These are phyloP conservation scores for Sclerotinia sclerotiorum DNA, from an alignment of 2,329 filamentous ascomycete genomes.

Conservation along the genomic window DNA sequence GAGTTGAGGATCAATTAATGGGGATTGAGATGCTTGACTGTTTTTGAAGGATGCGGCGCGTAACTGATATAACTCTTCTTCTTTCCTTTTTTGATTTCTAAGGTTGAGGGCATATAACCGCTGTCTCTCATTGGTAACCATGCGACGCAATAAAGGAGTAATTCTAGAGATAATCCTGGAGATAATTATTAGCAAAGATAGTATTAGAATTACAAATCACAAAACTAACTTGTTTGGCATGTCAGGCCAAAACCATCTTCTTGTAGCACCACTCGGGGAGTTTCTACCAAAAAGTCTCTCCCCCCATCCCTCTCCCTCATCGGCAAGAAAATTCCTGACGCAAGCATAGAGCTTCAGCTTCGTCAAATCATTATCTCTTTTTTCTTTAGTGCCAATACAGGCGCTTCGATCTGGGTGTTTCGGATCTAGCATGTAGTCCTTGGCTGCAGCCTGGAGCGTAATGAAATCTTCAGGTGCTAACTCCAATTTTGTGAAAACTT, in stretches of 20 bases:
- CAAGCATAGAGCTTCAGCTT: slow-evolving; percentile 38
- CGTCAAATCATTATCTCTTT: slow-evolving; percentile 34
- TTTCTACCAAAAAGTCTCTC: slow-evolving; percentile 34
- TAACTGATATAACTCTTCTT: slow-evolving; percentile 12
- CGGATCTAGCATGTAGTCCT: slow-evolving; percentile 39
- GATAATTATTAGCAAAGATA: slow-evolving; percentile 25
- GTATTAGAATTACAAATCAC: not conserved
- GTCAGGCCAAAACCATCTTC: slow-evolving; percentile 39
- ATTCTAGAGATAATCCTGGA: slow-evolving; percentile 35
- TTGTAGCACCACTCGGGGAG: slow-evolving; percentile 24
- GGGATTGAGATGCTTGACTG: not conserved
- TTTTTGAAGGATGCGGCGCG: not conserved
- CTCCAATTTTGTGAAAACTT: slow-evolving; percentile 36
- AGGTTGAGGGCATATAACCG: slow-evolving; percentile 36
- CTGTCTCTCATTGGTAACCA: slow-evolving; percentile 42
- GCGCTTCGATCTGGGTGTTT: slow-evolving; percentile 37
- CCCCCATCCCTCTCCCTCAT: slow-evolving; percentile 38
- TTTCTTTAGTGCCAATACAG: slow-evolving; percentile 34
- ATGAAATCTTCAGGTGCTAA: slow-evolving; percentile 37
- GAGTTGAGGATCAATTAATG: not conserved
- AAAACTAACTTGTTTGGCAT: slow-evolving; percentile 36
- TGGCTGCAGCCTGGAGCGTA: slow-evolving; percentile 39
- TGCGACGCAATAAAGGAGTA: slow-evolving; percentile 39
- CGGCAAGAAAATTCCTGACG: slow-evolving; percentile 36
- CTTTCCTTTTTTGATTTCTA: slow-evolving; percentile 28